Evolutionary conservation across 306 rosid species (phyloP).

Genomic region (Cercis canadensis): DNA sequence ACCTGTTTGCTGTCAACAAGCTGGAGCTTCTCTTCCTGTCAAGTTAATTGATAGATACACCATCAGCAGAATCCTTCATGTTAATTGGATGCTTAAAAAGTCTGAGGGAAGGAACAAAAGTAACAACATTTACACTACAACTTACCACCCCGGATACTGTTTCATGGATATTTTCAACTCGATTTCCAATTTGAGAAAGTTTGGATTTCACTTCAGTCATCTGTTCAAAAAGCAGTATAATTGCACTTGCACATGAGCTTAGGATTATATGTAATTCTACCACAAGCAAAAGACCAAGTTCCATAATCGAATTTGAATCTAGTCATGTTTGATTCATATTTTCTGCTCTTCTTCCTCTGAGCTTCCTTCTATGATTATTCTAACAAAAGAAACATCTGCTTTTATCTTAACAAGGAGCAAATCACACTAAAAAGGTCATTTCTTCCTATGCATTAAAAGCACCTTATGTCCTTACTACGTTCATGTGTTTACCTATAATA

Average conservation of each 20-base stretch:
- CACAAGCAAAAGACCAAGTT: background rate
- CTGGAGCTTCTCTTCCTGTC: conserved; percentile 45
- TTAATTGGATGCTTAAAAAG: background rate
- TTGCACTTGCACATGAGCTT: background rate
- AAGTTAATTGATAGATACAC: conserved; percentile 22
- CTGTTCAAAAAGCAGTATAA: conserved; percentile 43
- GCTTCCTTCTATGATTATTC: too few species aligned
- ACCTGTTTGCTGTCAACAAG: conserved; percentile 51
- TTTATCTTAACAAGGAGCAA: conserved; percentile 18
- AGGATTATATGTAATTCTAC: background rate
- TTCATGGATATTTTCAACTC: conserved; percentile 53
- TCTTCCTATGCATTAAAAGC: background rate
- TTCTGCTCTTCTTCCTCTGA: too few species aligned
- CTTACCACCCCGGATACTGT: conserved; percentile 63
- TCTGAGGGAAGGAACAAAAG: background rate
- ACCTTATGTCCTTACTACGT: conserved; percentile 11
- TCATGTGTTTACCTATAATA: conserved; percentile 1
- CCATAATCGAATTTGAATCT: too few species aligned
- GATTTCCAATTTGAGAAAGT: conserved; percentile 74
- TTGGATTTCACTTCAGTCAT: conserved; percentile 71
- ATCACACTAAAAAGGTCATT: background rate
- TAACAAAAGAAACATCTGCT: background rate
- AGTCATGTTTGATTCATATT: too few species aligned
- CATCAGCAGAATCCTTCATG: background rate
- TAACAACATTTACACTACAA: background rate